phyloP scores from a whole-genome alignment of 192 early-diverging fungal species.

The Phycomyces blakesleeanus region DNA sequence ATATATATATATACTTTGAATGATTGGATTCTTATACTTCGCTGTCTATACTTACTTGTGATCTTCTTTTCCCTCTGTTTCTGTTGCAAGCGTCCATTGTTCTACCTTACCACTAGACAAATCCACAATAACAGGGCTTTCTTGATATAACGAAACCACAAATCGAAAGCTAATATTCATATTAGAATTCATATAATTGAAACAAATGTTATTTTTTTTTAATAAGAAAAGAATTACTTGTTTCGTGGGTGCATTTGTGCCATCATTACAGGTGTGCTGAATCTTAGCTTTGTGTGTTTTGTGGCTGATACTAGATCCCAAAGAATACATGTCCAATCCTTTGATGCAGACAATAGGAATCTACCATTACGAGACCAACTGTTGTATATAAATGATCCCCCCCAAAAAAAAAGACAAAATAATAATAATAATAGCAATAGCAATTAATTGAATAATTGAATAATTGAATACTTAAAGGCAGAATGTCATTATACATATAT shows the following conservation, averaged over 20 bases:
- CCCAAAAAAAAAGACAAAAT: no score
- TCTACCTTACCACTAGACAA: conserved; percentile 28
- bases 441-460: no score
- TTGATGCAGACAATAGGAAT: conserved; percentile 74
- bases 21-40: no score
- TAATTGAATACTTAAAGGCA: no score
- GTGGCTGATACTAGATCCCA: conserved; percentile 76
- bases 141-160: conserved; percentile 48
- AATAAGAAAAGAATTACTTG: conserved; percentile 42
- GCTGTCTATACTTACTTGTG: background rate
- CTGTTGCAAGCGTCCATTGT: conserved; percentile 23
- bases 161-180: conserved; percentile 50
- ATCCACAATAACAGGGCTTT: conserved; percentile 45
- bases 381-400: no score
- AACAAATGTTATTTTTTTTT: conserved; percentile 5
- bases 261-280: conserved; percentile 63
- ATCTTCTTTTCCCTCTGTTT: conserved; percentile 3
- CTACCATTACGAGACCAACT: conserved; percentile 84
- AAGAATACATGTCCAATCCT: conserved; percentile 78
- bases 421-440: no score
- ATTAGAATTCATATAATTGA: no score
- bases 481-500: no score
- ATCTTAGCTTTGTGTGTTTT: conserved; percentile 55
- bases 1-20: no score
- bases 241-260: conserved; percentile 80